Evolutionary conservation across 1,139 yeast genomes (phyloP), one percentile per base, ranked within the genome.

Genomic region (Candida tropicalis): DNA sequence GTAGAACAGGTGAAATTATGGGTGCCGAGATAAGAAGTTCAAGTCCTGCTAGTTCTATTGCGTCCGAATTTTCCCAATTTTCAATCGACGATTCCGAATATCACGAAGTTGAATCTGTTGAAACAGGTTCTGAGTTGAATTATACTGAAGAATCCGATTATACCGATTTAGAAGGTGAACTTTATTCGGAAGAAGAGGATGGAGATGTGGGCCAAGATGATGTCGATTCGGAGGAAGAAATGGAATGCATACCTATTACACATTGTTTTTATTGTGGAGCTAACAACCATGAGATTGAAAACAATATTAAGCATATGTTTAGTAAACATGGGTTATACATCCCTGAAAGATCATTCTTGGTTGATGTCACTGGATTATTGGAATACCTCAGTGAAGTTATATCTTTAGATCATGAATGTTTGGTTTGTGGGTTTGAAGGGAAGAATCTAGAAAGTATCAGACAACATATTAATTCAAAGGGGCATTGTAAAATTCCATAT

Each of bases 41-140:
- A 12, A 79, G 87, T 51, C 85, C 87, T 1, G 73, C 79, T 0
- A 65, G 66, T 5, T 79, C 86, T 3, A 72, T 78, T 4, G 68
- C 71, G 0, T 81, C 88, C 1, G 79, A 76, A 31, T 65, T 81
- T 26, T 84, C 95, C 0, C 76, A 79, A 40, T 78, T 87, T 53
- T 82, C 91, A 0, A 65, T 85, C 22, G 89, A 87, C 11, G 84
- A 81, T 9, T 41, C 45, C 7, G 72, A 70, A 40, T 59, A 58
- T 16, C 47, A 47, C 31, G 55, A 50, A 31, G 36, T 50, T 42
- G 41, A 51, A 47, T 45, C 66, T 65, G 46, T 60, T 55, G 81
- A 74, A 40, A 73, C 81, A 0, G 75, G 71, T 1, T 76, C 82
- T 2, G 86, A 79, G 44, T 60, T 73, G 39, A 73, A 72, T 37